These are phyloP conservation scores for Aspergillus mulundensis DNA, from an alignment of 495 filamentous ascomycete genomes.

Conservation along the genomic window DNA sequence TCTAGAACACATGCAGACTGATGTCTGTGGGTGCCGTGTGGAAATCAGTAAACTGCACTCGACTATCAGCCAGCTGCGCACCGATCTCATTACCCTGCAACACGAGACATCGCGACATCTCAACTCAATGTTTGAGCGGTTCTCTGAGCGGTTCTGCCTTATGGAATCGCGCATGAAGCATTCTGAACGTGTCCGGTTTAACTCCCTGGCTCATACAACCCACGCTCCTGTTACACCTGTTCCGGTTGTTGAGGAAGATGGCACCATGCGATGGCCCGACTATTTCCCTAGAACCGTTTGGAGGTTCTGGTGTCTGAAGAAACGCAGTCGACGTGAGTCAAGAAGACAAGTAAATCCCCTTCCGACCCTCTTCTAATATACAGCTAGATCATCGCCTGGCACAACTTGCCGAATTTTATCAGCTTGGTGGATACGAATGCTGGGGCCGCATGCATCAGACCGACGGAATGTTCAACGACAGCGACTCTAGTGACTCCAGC, in stretches of 20 bases:
- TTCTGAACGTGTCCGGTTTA: slow-evolving; percentile 38
- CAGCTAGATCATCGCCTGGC: slow-evolving; percentile 35
- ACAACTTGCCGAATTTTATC: slow-evolving; percentile 42
- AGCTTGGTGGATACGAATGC: slow-evolving; percentile 37
- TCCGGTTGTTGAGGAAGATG: slow-evolving; percentile 33
- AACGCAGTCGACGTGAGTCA: slow-evolving; percentile 39
- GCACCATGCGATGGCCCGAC: slow-evolving; percentile 32
- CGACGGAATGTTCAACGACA: slow-evolving; percentile 28
- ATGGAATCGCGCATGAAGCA: slow-evolving; percentile 27
- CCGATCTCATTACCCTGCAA: slow-evolving; percentile 32
- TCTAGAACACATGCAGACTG: slow-evolving; percentile 30
- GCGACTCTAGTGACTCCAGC: slow-evolving; percentile 39
- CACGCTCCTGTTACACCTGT: slow-evolving; percentile 39
- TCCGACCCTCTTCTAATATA: slow-evolving; percentile 11
- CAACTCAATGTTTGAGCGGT: slow-evolving; percentile 23
- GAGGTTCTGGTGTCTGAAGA: slow-evolving; percentile 44
- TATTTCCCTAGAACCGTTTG: slow-evolving; percentile 41
- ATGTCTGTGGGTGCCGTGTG: slow-evolving; percentile 32
- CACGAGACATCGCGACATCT: slow-evolving; percentile 32
- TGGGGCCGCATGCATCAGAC: slow-evolving; percentile 35
- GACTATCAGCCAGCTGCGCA: slow-evolving; percentile 35
- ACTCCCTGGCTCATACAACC: slow-evolving; percentile 36
- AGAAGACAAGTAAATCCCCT: slow-evolving; percentile 2
- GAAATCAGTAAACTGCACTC: slow-evolving; percentile 39
- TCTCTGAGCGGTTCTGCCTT: slow-evolving; percentile 25